Evolutionary conservation across 2,329 filamentous ascomycete genomes (phyloP), one percentile per base, ranked within the genome.

Genomic region (Penicillium sp.): DNA sequence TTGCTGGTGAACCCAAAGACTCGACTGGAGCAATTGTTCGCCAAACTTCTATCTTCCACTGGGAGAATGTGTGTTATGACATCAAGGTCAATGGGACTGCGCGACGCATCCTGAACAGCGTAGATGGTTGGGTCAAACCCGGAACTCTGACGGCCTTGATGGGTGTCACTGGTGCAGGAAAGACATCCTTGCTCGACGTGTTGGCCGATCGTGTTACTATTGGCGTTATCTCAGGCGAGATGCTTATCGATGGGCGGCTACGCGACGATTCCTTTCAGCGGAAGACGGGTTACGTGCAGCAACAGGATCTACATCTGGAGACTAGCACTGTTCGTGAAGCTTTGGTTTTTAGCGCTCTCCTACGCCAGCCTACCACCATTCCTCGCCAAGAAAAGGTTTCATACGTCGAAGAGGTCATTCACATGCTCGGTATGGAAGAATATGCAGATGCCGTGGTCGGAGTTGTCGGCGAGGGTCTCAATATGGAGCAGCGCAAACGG

Each of bases 381-480:
- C 80, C 89, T 3, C 82, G 81, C 9, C 76, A 82, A 19, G 92
- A 96, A 70, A 96, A 96, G 79, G 75, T 93, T 7, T 88, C 85
- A 3, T 96, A 96, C 63, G 92, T 96, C 19, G 87, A 93, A 45
- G 89, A 96, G 70, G 90, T 97, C 10, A 96, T 97, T 70, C 90
- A 89, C 75, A 83, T 97, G 25, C 80, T 97, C 21, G 91, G 94
- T 44, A 96, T 97, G 91, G 83, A 91, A 62, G 85, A 90, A 49
- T 96, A 94, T 66, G 91, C 92, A n/a, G 91, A 96, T 71, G 92
- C 92, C 16, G 83, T 96, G 45, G 91, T 97, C 51, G 92, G 92
- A 80, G 88, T 95, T 34, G 90, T 90, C 6, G 92, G 92, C 59
- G 90, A 94, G 79, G 92, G 81, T 76, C 75, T 84, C 43, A 84